Base-by-base conservation (phyloP, 805 yeast genomes). In the Hanseniaspora osmophila region DNA sequence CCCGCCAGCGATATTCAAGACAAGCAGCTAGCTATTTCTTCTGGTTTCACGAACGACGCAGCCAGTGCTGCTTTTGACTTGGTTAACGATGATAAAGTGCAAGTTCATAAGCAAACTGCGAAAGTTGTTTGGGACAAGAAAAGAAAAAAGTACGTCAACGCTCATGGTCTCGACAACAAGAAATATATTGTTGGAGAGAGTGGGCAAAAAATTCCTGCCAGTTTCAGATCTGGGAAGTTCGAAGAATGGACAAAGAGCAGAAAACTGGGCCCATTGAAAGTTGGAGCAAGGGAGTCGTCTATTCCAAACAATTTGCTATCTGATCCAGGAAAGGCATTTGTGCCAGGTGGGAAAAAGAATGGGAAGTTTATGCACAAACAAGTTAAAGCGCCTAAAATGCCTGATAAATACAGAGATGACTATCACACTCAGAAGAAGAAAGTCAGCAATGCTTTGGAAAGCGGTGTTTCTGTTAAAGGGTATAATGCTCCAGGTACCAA, bases 141-240 rank as follows among this genome's bases (percentile, higher is more conserved):
- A 74, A 81, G 84, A 63, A 92, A 94, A 57, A 86, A 86, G 52
- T 90, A 84, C 63, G 74, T 88, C 58, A 84, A 84, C 60, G 71
- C 84, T 16, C 79, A 75, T 55, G 84, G 92, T 51, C 68, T 80
- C 17, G 94, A 85, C 57, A 63, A 63, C 42, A 75, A 80, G 64
- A 88, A 85, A 65, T 90, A 72, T 64, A 92, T 92, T 56, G 80
- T 86, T 51, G 94, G 97, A 50, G 99, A 92, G 62, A 80, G 85
- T 62, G 99, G 99, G 7, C 87, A 82, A 55, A 77, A 75, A 59
- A 77, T 92, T 42, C 96, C 97, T 6, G 97, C 98, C 1, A 73
- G 92, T 12, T 86, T 79, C 66, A 74, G 84, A 58, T 79, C 94
- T 2, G 99, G 99, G 41, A 78, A 85, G 52, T 92, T 77, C 57